phyloP scores from a whole-genome alignment of 352 stramenopile species.

The Pythium monospermum region DNA sequence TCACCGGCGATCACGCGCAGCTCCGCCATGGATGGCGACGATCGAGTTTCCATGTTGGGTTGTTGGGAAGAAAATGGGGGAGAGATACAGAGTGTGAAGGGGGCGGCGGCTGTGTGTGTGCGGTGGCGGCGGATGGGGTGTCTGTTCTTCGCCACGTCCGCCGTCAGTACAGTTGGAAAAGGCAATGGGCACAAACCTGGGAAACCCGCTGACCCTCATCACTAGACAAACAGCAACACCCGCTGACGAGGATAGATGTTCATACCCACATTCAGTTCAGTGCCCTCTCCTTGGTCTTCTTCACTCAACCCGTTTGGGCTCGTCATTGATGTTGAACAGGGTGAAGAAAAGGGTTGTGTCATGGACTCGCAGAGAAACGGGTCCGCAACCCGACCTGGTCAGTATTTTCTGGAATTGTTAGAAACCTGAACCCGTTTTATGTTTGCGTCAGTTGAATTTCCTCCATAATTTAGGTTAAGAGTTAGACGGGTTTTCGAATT shows the following conservation, averaged over 20 bases:
- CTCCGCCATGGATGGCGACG: constrained; percentile 75
- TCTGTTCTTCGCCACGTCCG: constrained; percentile 13
- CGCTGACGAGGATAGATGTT: neutral
- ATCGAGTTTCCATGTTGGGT: constrained; percentile 69
- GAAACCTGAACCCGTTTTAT: neutral
- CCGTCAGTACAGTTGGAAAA: neutral
- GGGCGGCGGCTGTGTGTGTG: constrained; percentile 5
- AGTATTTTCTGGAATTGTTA: constrained; percentile 6
- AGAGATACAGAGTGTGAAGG: neutral
- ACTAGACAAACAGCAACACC: constrained; percentile 8
- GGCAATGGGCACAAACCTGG: constrained; percentile 24
- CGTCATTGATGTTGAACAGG: constrained; percentile 6
- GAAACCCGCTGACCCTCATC: constrained; percentile 24
- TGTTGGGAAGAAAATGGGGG: neutral
- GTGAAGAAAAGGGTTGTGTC: constrained; percentile 15
- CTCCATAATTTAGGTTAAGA: too few relatives aligned
- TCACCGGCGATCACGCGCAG: constrained; percentile 62
- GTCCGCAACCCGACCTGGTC: constrained; percentile 15
- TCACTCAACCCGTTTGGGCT: constrained; percentile 14
- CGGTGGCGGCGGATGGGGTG: constrained; percentile 18
- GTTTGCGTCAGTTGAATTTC: neutral
- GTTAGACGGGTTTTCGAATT: constrained; percentile 7
- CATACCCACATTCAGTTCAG: constrained; percentile 13
- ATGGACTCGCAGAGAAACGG: constrained; percentile 12
- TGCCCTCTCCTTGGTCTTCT: constrained; percentile 6